Conservation (phyloP, 768 basidiomycete genomes). For the Brasilioporus rufonigricans region DNA sequence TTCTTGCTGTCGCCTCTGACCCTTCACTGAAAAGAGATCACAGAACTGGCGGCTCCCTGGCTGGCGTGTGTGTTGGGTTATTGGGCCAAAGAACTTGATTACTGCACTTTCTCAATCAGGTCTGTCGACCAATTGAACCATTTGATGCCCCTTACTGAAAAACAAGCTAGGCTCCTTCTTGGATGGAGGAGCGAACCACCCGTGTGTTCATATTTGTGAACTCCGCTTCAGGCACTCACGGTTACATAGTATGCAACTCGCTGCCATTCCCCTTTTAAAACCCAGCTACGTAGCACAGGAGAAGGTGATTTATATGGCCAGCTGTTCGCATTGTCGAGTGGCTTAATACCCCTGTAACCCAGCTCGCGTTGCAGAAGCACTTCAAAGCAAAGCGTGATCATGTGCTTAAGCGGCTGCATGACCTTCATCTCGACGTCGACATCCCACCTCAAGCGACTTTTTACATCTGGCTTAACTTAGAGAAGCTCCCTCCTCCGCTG, state of each 20-base stretch:
- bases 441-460: slow-evolving; percentile 82
- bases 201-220: slow-evolving; percentile 46
- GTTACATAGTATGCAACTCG: slow-evolving; percentile 68
- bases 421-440: slow-evolving; percentile 73
- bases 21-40: slow-evolving; percentile 13
- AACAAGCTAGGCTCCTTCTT: slow-evolving; percentile 67
- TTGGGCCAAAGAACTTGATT: slow-evolving; percentile 86
- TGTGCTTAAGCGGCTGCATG: slow-evolving; percentile 75
- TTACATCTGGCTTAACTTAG: slow-evolving; percentile 92
- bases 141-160: not conserved
- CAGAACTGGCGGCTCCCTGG: slow-evolving; percentile 95
- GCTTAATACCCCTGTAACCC: not conserved
- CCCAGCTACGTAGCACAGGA: slow-evolving; percentile 65
- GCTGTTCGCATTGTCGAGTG: not conserved
- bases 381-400: slow-evolving; percentile 93
- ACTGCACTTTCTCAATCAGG: slow-evolving; percentile 91
- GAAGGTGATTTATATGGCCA: slow-evolving; percentile 42
- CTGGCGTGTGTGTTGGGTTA: slow-evolving; percentile 92
- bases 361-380: slow-evolving; percentile 83
- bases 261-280: slow-evolving; percentile 81
- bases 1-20: not conserved
- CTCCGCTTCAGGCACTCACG: not conserved
- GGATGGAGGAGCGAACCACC: slow-evolving; percentile 93
- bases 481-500: slow-evolving; percentile 72
- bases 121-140: slow-evolving; percentile 16